Evolutionary conservation across 768 basidiomycete species (phyloP), one percentile per base, ranked within the genome.

Genomic region (Tephrocybe sp.): DNA sequence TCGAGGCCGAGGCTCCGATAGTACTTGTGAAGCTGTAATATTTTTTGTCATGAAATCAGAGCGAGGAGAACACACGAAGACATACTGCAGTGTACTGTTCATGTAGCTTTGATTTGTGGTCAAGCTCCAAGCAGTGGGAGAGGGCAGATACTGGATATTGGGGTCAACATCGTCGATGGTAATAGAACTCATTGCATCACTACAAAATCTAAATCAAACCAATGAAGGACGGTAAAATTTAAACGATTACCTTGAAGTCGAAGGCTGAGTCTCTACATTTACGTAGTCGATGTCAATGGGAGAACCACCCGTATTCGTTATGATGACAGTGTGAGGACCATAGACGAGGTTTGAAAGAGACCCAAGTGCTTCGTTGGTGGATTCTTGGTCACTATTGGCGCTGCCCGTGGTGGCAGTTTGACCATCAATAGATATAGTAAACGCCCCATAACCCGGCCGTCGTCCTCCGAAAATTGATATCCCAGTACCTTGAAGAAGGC

Each of bases 251-350:
- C 70, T 66, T 37, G 68, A 39, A 52, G 62, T 37, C 8, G 72
- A 75, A 30, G 76, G 58, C 46, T 65, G 68, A 4, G 71, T 70
- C 46, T 73, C 66, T 43, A 81, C 69, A 26, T 75, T 64, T n/a
- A 80, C 55, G 30, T 60, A 68, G 58, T 83, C 83, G 50, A 83
- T 70, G 58, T 83, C 82, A 43, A 84, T 69, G 1, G 69, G 59
- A n/a, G 57, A 56, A 3, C 65, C 67, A 10, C 73, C 76, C 0
- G 71, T 73, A 56, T 73, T 78, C 17, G 74, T 77, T 20, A 84
- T 55, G 33, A 75, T 65, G 8, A 72, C 77, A 1, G 70, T 76
- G 62, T 83, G 83, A 25, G 65, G 56, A 1, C 78, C 80, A 60
- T 74, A 67, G 6, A 61, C 18, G 36, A 83, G 64, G 10, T 73